Base-by-base conservation (phyloP, 192 early-diverging fungal genomes). In the Spizellomyces sp. region DNA sequence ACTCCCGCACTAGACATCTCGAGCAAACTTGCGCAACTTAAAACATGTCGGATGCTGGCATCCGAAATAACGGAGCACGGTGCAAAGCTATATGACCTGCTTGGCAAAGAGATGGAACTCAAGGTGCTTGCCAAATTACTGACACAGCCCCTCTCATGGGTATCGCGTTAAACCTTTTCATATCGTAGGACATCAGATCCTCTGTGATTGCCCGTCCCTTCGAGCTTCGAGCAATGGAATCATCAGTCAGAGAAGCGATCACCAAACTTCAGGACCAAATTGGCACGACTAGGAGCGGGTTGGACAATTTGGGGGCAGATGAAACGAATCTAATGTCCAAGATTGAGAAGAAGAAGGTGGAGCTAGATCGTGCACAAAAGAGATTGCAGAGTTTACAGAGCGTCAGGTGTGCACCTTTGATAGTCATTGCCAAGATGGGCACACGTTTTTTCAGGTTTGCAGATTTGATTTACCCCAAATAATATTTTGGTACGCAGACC, bases 321-420 rank as follows among this genome's bases (percentile, higher is more conserved):
- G 85, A 84, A 64, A 45, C 70, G 9, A 83, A 81, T 59, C 68
- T 86, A 6, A 45, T 76, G 5, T 75, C 81, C 67, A 86, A 86
- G 59, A 86, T 86, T 52, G 81, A 86, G 58, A 86, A 86, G 73
- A 80, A 79, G 66, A 81, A 77, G 69, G 60, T 48, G 6, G 85
- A 86, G 66, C 74, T 83, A 12, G 85, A 86, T 42, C 71, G 85
- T 5, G 83, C 81, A 6, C 80, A 83, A 58, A 84, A 84, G 74
- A 43, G 85, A 42, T 65, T 86, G 60, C 74, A 75, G 71, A 76
- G 73, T 59, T 50, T 86, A 19, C 81, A 84, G 63, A 74, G 85
- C 21, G 85, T 86, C 12, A 46, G 84, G 82, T 81, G 48, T 48
- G 60, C 46, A 45, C 27, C 27, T 36, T n/a, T 36, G 27, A 36